Evolutionary conservation across 768 basidiomycete species (phyloP).

Genomic region (Tricholoma bakamatsutake): DNA sequence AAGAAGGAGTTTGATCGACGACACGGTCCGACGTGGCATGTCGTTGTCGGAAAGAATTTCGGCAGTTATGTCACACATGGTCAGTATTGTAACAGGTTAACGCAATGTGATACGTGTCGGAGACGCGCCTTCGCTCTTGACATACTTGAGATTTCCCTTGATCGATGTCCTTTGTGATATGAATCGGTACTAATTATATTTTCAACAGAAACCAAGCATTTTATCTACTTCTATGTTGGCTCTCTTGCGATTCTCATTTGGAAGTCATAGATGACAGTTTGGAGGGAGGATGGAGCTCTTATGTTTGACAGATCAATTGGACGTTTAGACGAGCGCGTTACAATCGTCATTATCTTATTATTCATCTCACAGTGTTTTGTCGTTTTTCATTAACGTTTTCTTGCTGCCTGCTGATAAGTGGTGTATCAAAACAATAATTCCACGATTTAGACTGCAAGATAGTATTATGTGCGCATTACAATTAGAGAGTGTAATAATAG

Average conservation of each 20-base stretch:
- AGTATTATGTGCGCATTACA: conserved; percentile 13
- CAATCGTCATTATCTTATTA: conserved; percentile 5
- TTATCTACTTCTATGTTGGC: conserved; percentile 98
- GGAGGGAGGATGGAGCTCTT: conserved; percentile 4
- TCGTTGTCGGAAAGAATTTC: conserved; percentile 98
- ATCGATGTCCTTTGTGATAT: conserved; percentile 3
- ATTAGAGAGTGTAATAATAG: conserved; percentile 5
- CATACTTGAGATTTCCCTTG: not conserved
- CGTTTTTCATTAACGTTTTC: conserved; percentile 9
- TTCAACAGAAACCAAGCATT: conserved; percentile 86
- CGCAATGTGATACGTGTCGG: conserved; percentile 7
- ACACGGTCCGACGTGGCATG: conserved; percentile 95
- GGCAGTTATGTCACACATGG: conserved; percentile 97
- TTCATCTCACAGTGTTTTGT: conserved; percentile 9
- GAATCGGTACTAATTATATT: conserved; percentile 7
- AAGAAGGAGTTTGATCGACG: conserved; percentile 97
- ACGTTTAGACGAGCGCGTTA: conserved; percentile 11
- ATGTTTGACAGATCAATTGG: conserved; percentile 1
- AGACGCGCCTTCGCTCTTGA: conserved; percentile 18
- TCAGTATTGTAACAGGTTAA: conserved; percentile 31
- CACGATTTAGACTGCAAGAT: conserved; percentile 1
- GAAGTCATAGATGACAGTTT: conserved; percentile 62
- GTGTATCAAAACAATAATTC: not conserved
- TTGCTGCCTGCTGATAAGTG: not conserved
- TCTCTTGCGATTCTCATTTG: conserved; percentile 90